A percentile compares a stretch with the other conserved stretches of the same genome.
Evolutionary conservation across 768 basidiomycete species (phyloP).

Genomic region (Auricularia sp.): DNA sequence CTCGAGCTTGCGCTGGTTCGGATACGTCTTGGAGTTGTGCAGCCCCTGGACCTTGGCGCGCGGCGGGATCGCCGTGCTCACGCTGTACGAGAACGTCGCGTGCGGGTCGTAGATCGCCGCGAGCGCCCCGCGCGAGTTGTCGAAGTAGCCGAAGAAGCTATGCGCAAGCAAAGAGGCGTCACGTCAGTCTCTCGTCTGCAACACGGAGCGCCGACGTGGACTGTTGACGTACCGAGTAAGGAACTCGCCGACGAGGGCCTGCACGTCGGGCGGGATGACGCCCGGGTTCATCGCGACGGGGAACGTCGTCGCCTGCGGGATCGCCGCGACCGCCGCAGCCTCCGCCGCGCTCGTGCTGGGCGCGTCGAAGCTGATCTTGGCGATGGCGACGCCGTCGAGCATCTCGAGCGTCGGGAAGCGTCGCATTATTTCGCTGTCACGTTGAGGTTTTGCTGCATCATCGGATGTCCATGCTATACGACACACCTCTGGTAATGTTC

Average conservation of each 20-base stretch:
- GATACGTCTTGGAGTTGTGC: slow-evolving; percentile 31
- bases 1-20: slow-evolving; percentile 73
- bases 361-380: slow-evolving; percentile 69
- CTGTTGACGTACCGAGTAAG: slow-evolving; percentile 49
- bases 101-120: slow-evolving; percentile 66
- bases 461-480: neutral
- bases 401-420: slow-evolving; percentile 76
- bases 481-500: slow-evolving; percentile 62
- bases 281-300: slow-evolving; percentile 53
- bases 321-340: slow-evolving; percentile 23
- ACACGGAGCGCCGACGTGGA: slow-evolving; percentile 5
- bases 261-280: slow-evolving; percentile 43
- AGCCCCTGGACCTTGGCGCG: slow-evolving; percentile 68
- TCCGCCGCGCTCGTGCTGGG: slow-evolving; percentile 33
- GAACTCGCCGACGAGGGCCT: slow-evolving; percentile 64
- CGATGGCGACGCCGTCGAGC: slow-evolving; percentile 73
- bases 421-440: slow-evolving; percentile 59
- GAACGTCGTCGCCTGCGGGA: slow-evolving; percentile 59
- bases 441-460: neutral
- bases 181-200: slow-evolving; percentile 7
- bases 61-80: slow-evolving; percentile 71
- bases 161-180: neutral
- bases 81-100: slow-evolving; percentile 87
- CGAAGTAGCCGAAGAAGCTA: slow-evolving; percentile 81
- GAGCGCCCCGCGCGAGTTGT: slow-evolving; percentile 59